phyloP scores from a whole-genome alignment of 495 filamentous ascomycete genomes.

The Saxophila tyrrhenica region DNA sequence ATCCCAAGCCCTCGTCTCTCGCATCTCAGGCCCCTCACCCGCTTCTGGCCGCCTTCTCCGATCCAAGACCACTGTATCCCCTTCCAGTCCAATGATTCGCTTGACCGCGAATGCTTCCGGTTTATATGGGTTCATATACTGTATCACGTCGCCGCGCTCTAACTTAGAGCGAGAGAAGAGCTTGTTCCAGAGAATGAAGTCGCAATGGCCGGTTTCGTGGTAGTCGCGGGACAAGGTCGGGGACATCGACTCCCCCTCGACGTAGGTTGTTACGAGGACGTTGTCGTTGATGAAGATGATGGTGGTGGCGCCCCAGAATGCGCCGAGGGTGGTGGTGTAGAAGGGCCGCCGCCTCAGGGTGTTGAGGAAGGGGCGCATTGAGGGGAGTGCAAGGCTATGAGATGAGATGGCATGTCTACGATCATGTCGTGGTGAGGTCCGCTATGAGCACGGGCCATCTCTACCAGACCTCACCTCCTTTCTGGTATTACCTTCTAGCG shows the following conservation, averaged over 20 bases:
- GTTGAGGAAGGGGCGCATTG: neutral
- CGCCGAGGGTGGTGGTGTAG: neutral
- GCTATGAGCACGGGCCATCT: too few relatives aligned
- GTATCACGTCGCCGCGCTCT: constrained; percentile 21
- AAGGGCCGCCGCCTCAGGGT: neutral
- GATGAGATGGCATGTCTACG: too few relatives aligned
- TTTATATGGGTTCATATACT: constrained; percentile 25
- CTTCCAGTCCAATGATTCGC: constrained; percentile 25
- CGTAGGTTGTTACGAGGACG: constrained; percentile 10
- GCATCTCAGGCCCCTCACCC: constrained; percentile 5
- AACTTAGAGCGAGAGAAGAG: neutral
- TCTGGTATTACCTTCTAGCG: too few relatives aligned
- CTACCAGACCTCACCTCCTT: too few relatives aligned
- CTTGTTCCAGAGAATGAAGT: constrained; percentile 15
- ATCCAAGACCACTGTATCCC: constrained; percentile 24
- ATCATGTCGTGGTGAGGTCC: too few relatives aligned
- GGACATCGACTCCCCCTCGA: constrained; percentile 27
- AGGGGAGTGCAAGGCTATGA: neutral
- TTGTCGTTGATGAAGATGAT: constrained; percentile 21
- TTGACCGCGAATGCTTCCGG: constrained; percentile 26
- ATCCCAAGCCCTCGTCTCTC: constrained; percentile 13
- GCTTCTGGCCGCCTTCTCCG: constrained; percentile 5
- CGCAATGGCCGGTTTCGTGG: constrained; percentile 19
- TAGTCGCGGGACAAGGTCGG: constrained; percentile 26
- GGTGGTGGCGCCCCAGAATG: constrained; percentile 4